A percentile compares a stretch with the other conserved stretches of the same genome.
Conservation (phyloP, 2,329 filamentous ascomycete species). For the Ceratocystis diversiconidia region DNA sequence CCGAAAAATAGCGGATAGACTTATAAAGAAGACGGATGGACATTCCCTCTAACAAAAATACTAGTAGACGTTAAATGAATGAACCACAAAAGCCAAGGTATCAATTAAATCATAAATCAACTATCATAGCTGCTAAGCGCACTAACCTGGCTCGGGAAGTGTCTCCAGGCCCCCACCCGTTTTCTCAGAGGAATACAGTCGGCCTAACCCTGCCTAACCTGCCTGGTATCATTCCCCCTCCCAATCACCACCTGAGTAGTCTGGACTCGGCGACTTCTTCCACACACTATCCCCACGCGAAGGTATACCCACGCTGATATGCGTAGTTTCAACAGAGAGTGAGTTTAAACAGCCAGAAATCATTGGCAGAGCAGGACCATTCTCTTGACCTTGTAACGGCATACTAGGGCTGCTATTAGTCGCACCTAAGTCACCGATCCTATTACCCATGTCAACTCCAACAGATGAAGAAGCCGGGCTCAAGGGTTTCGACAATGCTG, state of each 20-base stretch:
- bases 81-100: neutral
- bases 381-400: neutral
- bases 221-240: slow-evolving; percentile 2
- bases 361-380: neutral
- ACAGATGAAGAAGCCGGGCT: neutral
- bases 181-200: neutral
- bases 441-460: too few species aligned
- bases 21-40: neutral
- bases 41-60: neutral
- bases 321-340: neutral
- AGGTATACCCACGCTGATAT: neutral
- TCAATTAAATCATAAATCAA: neutral
- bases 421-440: neutral
- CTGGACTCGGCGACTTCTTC: slow-evolving; percentile 6
- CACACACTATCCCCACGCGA: neutral
- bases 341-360: neutral
- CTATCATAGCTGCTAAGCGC: neutral
- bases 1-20: neutral
- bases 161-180: neutral
- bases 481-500: neutral
- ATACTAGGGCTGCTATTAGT: neutral
- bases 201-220: neutral
- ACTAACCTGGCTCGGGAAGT: too few species aligned
- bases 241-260: slow-evolving; percentile 14
- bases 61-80: neutral